Conservation (phyloP, 768 basidiomycete genomes). For the Naganishia friedmannii region DNA sequence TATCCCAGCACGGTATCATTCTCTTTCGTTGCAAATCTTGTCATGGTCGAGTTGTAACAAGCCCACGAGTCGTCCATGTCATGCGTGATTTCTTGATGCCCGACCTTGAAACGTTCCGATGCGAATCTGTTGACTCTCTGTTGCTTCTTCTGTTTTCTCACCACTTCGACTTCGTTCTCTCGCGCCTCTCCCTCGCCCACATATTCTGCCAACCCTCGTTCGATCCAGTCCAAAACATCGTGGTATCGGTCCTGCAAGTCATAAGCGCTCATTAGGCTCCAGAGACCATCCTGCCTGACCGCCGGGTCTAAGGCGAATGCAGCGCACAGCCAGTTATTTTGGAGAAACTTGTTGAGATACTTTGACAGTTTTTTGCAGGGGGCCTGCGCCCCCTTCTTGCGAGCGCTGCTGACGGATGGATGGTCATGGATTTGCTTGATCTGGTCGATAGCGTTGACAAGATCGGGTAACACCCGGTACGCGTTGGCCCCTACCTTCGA, state of each 20-base stretch:
- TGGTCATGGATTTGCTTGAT: constrained; percentile 1
- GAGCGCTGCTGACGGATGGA: not conserved
- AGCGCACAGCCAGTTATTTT: not conserved
- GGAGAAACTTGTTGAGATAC: not conserved
- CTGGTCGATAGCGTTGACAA: not conserved
- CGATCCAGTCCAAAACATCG: not conserved
- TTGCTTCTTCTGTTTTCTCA: not conserved
- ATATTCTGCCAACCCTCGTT: not conserved
- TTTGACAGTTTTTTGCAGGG: not conserved
- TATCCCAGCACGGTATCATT: not conserved
- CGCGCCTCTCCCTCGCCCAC: not conserved
- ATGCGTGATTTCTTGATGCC: not conserved
- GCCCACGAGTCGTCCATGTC: not conserved
- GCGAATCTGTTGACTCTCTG: not conserved
- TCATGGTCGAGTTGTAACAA: not conserved
- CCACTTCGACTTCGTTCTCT: not conserved
- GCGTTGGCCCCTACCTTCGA: not conserved
- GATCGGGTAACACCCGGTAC: not conserved
- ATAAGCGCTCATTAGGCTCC: not conserved
- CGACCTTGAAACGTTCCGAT: not conserved
- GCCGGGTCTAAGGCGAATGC: constrained; percentile 1
- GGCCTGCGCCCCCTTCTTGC: not conserved
- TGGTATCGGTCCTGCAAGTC: not conserved
- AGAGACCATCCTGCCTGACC: not conserved
- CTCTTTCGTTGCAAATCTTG: not conserved